phyloP scores from a whole-genome alignment of 2,329 filamentous ascomycete genomes.

The Cladosporium colombiae region DNA sequence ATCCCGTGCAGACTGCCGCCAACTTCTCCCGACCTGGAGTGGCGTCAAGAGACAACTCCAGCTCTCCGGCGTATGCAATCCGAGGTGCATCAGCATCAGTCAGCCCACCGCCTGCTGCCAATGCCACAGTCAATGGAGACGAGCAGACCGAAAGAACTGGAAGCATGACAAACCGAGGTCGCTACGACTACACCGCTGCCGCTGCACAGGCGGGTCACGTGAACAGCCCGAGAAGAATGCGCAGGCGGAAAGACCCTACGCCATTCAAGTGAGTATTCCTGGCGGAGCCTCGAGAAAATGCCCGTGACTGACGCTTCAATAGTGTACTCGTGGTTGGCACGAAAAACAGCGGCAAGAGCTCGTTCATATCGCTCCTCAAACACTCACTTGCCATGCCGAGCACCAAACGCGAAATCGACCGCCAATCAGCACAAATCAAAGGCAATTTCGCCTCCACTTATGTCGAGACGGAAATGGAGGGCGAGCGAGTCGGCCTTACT shows the following conservation, averaged over 20 bases:
- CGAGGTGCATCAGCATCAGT: constrained; percentile 25
- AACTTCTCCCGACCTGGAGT: constrained; percentile 37
- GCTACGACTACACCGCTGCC: constrained; percentile 94
- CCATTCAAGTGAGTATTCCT: constrained; percentile 84
- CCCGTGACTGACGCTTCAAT: constrained; percentile 5
- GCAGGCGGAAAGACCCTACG: constrained; percentile 94
- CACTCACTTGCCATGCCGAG: constrained; percentile 79
- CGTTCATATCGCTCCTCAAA: constrained; percentile 93
- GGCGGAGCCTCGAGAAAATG: background rate
- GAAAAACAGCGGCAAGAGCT: constrained; percentile 87
- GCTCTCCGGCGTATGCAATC: constrained; percentile 32
- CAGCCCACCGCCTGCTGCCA: constrained; percentile 25
- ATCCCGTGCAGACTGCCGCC: constrained; percentile 22
- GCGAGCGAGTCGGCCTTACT: constrained; percentile 86
- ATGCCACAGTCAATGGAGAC: constrained; percentile 48
- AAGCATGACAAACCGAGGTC: constrained; percentile 95
- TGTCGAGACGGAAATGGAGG: constrained; percentile 90
- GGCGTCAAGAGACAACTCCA: constrained; percentile 27
- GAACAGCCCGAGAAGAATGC: constrained; percentile 87
- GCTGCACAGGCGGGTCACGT: constrained; percentile 79
- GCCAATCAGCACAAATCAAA: constrained; percentile 24
- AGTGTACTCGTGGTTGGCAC: constrained; percentile 91
- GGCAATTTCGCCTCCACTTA: constrained; percentile 79
- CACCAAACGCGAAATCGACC: constrained; percentile 63
- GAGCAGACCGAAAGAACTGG: constrained; percentile 71